These are phyloP conservation scores for Globisporangium parvum DNA, from an alignment of 352 stramenopile species.

Conservation along the genomic window DNA sequence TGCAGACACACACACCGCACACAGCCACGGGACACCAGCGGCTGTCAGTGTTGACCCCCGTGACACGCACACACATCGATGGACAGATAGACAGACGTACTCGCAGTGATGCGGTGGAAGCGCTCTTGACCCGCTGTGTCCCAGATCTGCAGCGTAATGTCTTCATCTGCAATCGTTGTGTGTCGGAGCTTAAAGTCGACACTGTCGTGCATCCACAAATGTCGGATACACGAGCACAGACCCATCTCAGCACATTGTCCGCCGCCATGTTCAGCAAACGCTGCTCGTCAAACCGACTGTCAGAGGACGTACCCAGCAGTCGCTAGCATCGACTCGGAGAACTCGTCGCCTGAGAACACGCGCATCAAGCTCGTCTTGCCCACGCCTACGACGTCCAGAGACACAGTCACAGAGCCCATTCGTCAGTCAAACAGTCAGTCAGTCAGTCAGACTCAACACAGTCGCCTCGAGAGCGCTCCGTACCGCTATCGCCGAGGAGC, in stretches of 20 bases:
- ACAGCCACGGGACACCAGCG: too few species aligned
- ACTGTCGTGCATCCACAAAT: conserved; percentile 20
- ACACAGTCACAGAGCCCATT: neutral
- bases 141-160: conserved; percentile 92
- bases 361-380: conserved; percentile 92
- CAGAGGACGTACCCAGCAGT: conserved; percentile 78
- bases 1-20: conserved; percentile 24
- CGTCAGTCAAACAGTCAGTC: neutral
- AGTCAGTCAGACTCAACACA: conserved; percentile 5
- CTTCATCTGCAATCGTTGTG: conserved; percentile 76
- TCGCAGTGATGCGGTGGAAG: conserved; percentile 92
- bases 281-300: too few species aligned
- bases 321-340: conserved; percentile 85
- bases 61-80: neutral
- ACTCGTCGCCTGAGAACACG: conserved; percentile 90
- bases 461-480: conserved; percentile 4
- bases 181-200: conserved; percentile 93
- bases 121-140: conserved; percentile 93
- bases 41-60: conserved; percentile 8
- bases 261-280: too few species aligned
- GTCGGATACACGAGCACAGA: too few species aligned
- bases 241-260: too few species aligned
- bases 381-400: conserved; percentile 39
- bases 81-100: conserved; percentile 33
- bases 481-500: conserved; percentile 86